These are phyloP conservation scores for Ophiostoma sp. DNA, from an alignment of 2,329 filamentous ascomycete genomes.

Conservation along the genomic window DNA sequence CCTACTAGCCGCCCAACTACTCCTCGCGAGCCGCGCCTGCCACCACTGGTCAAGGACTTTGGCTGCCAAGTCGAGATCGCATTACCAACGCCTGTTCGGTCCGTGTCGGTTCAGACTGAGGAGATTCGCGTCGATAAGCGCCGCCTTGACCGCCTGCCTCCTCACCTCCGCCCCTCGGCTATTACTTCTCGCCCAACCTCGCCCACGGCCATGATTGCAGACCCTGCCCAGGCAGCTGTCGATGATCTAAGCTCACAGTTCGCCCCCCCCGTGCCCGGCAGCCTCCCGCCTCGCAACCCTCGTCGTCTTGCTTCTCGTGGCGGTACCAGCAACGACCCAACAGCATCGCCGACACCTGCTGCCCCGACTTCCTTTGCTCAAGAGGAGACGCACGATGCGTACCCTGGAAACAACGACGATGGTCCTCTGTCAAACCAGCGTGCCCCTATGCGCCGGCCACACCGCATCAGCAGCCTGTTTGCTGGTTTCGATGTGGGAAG, in stretches of 20 bases:
- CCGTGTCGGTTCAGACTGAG: conserved; percentile 71
- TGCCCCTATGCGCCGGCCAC: conserved; percentile 60
- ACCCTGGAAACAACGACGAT: conserved; percentile 76
- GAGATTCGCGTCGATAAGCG: conserved; percentile 80
- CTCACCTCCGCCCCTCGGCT: conserved; percentile 72
- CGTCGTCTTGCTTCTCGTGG: conserved; percentile 47
- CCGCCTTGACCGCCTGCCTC: conserved; percentile 65
- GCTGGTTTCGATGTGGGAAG: conserved; percentile 72
- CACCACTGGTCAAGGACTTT: conserved; percentile 77
- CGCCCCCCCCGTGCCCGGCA: conserved; percentile 43
- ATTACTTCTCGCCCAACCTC: conserved; percentile 60
- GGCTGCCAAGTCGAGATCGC: conserved; percentile 69
- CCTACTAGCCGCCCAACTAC: conserved; percentile 78
- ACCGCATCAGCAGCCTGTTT: conserved; percentile 78
- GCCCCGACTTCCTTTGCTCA: conserved; percentile 29
- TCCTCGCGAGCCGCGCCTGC: conserved; percentile 65
- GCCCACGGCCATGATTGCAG: conserved; percentile 36
- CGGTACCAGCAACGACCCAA: conserved; percentile 43
- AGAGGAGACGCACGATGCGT: conserved; percentile 55
- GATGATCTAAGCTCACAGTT: conserved; percentile 37
- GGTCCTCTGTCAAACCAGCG: conserved; percentile 60
- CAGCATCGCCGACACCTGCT: conserved; percentile 43
- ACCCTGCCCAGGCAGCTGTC: conserved; percentile 30
- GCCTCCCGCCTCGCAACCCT: conserved; percentile 56
- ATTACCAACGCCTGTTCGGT: conserved; percentile 45